Base-by-base conservation (phyloP, 2,329 filamentous ascomycete genomes). In the Colletotrichum spaethianum region DNA sequence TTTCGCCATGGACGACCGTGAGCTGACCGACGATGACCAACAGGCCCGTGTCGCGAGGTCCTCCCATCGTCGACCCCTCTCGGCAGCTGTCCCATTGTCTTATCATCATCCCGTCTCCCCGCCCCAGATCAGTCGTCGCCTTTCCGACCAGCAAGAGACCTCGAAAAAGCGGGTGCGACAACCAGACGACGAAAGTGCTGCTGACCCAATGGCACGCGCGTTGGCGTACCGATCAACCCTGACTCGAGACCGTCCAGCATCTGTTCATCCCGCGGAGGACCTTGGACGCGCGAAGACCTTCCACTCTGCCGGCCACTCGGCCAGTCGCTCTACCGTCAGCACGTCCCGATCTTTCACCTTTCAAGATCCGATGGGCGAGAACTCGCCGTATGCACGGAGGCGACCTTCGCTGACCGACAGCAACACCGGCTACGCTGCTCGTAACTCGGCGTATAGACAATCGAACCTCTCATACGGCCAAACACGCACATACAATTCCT, bases 121-220 rank as follows among this genome's bases (percentile, higher is more conserved):
- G 56, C 86, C 88, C 20, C 84, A 83, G 57, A 74, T 88, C 33
- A 80, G 81, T 67, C 86, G 89, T 46, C 88, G 89, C 31, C 82
- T 90, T 48, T 91, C 89, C 2, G 89, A 91, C 65, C 88, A 89
- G 75, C 86, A 88, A 74, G 88, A 89, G 48, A 83, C 81, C 16
- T 80, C 80, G 75, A 42, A 73, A 75, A 63, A 82, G 74, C 79
- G 84, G 75, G 75, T 81, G 75, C 80, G 85, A 79, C 76, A 79
- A 36, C 65, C 76, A 20, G 77, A 77, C 28, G 85, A 88, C n/a
- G 84, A 86, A 12, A 83, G 84, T 71, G 77, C 81, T 9, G 75
- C 77, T 20, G 84, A 84, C 50, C 78, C 81, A 69, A 75, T 77
- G 57, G 77, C 83, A 33, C 84, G 85, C n/a, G 83, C 85, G 61